Percentiles rank a stretch among this genome's conserved stretches.
Conservation (phyloP, 129 eudicot genomes). For the Scalesia atractyloides region DNA sequence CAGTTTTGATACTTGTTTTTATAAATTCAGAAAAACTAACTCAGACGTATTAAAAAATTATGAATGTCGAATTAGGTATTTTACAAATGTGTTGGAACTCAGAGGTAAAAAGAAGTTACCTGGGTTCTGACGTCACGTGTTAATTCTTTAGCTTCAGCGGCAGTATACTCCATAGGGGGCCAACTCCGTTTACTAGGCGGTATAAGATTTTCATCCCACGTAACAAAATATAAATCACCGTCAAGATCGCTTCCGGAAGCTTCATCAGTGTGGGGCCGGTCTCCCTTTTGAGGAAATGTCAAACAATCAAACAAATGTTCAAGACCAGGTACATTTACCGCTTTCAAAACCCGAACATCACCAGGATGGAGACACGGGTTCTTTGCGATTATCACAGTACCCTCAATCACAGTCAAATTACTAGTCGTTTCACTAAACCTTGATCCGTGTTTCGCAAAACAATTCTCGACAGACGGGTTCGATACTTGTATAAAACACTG, state of each 20-base stretch:
- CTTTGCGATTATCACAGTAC: conserved; percentile 16
- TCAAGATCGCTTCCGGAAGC: conserved; percentile 20
- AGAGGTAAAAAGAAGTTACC: background rate
- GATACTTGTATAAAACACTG: conserved; percentile 16
- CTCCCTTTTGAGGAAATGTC: conserved; percentile 19
- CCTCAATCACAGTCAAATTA: conserved; percentile 12
- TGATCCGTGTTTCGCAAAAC: conserved; percentile 15
- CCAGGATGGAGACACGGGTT: conserved; percentile 20
- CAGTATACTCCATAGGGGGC: conserved; percentile 21
- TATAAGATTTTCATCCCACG: conserved; percentile 13
- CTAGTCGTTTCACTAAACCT: conserved; percentile 17
- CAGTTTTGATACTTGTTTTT: no score
- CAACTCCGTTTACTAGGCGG: conserved; percentile 14
- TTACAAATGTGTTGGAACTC: background rate
- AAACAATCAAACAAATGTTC: conserved; percentile 17
- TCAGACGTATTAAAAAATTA: no score
- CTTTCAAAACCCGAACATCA: conserved; percentile 13
- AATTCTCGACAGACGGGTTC: conserved; percentile 10
- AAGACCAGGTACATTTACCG: background rate
- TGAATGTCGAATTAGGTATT: background rate
- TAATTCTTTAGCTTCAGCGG: conserved; percentile 12
- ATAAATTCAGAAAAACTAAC: no score
- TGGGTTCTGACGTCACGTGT: background rate
- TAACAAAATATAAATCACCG: conserved; percentile 19
- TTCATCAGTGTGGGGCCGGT: conserved; percentile 21